Percentiles rank a stretch among this genome's conserved stretches.
Conservation (phyloP, 306 rosid species). For the Styphnolobium japonicum region DNA sequence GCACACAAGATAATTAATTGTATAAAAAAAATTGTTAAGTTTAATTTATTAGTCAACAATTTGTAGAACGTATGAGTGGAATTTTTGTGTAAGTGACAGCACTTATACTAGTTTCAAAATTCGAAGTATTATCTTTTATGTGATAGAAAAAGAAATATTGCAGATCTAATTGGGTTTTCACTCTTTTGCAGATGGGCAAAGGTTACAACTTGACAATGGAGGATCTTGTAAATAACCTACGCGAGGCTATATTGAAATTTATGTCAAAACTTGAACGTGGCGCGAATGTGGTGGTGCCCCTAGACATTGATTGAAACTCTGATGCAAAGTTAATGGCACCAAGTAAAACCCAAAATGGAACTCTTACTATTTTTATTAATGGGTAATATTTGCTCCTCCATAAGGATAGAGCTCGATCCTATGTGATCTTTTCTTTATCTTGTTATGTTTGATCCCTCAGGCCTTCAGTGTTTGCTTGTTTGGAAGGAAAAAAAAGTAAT, state of each 20-base stretch:
- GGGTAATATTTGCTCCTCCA: background rate
- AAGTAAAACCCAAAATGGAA: too few relatives aligned
- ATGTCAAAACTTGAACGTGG: background rate
- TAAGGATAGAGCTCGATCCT: background rate
- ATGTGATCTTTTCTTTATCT: background rate
- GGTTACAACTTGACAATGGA: constrained; percentile 45
- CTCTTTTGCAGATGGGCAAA: constrained; percentile 52
- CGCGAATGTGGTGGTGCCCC: background rate
- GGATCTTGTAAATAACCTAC: constrained; percentile 50
- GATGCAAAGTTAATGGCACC: background rate
- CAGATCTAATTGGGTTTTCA: too few relatives aligned
- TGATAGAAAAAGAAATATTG: too few relatives aligned
- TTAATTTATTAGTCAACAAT: too few relatives aligned
- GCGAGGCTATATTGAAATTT: constrained; percentile 35
- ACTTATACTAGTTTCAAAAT: too few relatives aligned
- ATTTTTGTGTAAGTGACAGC: too few relatives aligned
- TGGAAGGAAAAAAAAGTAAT: background rate
- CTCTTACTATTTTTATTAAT: too few relatives aligned
- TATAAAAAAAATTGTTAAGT: too few relatives aligned
- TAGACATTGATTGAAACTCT: background rate
- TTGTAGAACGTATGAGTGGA: too few relatives aligned
- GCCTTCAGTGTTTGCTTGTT: background rate
- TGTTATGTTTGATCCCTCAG: background rate
- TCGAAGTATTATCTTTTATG: too few relatives aligned
- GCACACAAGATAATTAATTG: too few relatives aligned